Percentiles rank a stretch among this genome's conserved stretches.
Conservation (phyloP, 2,329 filamentous ascomycete species). For the Penicillium sp. region DNA sequence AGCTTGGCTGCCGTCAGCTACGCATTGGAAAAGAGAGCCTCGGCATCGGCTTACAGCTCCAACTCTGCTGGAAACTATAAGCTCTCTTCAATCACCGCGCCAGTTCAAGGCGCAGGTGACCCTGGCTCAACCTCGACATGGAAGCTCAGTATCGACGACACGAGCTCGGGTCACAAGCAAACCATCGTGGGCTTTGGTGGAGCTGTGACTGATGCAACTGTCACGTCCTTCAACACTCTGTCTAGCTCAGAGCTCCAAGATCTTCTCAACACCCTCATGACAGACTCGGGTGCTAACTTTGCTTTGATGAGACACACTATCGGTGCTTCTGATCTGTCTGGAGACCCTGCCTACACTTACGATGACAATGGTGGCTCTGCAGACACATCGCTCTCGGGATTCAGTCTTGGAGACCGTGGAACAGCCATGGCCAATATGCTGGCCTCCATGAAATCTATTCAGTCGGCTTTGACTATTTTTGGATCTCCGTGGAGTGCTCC, state of each 20-base stretch:
- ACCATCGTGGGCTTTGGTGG: conserved; percentile 38
- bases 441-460: conserved; percentile 37
- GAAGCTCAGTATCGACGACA: conserved; percentile 29
- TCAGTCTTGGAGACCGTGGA: conserved; percentile 35
- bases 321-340: conserved; percentile 38
- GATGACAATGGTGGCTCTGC: conserved; percentile 38
- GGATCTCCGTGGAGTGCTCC: conserved; percentile 42
- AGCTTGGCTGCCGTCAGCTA: conserved; percentile 14
- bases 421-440: conserved; percentile 40
- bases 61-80: conserved; percentile 29
- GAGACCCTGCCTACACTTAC: conserved; percentile 37
- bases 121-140: conserved; percentile 25
- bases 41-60: conserved; percentile 28
- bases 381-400: conserved; percentile 33
- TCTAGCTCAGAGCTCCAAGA: conserved; percentile 28
- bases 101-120: conserved; percentile 19
- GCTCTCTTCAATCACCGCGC: conserved; percentile 20
- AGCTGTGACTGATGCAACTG: conserved; percentile 41
- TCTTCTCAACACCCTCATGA: conserved; percentile 37
- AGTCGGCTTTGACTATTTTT: conserved; percentile 35
- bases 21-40: conserved; percentile 19
- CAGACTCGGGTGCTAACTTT: conserved; percentile 36
- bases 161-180: conserved; percentile 27
- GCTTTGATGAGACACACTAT: conserved; percentile 44
- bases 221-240: conserved; percentile 36